Evolutionary conservation across 306 rosid genomes (phyloP), one percentile per base, ranked within the genome.

Genomic region (Vachellia collinsii): DNA sequence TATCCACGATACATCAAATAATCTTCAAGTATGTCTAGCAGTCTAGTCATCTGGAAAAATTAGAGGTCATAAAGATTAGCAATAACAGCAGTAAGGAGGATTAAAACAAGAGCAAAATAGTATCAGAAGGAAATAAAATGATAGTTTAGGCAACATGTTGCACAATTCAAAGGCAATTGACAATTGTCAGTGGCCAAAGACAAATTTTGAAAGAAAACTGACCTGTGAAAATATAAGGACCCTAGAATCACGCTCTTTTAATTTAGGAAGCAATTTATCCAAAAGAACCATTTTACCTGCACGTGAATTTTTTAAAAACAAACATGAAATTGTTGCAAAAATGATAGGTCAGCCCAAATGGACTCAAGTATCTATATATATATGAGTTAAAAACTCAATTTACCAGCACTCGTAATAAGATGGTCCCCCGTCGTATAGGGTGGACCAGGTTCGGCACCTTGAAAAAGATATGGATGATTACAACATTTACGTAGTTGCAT

Each of bases 361-460:
- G 36, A 74, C 68, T 5, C 20, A 65, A 62, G 6, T 68, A 81
- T 79, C 74, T 75, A 25, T 23, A 6, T 50, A 6, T 50, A 36
- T 77, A 68, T 1, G 8, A n/a, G 53, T 68, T 68, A 70, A 59
- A 79, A 65, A 63, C 12, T 54, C 20, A 81, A 77, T 75, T 86
- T 86, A 95, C 99, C 99, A 39, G 99, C 99, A 91, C 63, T 93
- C 51, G 91, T 91, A 79, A 93, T 85, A 19, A 95, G 94, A 89
- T 95, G 99, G 11, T 90, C 97, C 71, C 99, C 99, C 3, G 99
- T 95, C 3, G 96, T 91, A 82, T 90, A 95, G 9, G 99, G 99
- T 73, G 99, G 99, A 44, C 99, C 99, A 54, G 99, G 98, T 83
- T 95, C 99, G 75, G 99, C 99, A 73, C 99, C 99, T 89, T 95